Evolutionary conservation across 306 rosid species (phyloP).

Genomic region (Neltuma alba): DNA sequence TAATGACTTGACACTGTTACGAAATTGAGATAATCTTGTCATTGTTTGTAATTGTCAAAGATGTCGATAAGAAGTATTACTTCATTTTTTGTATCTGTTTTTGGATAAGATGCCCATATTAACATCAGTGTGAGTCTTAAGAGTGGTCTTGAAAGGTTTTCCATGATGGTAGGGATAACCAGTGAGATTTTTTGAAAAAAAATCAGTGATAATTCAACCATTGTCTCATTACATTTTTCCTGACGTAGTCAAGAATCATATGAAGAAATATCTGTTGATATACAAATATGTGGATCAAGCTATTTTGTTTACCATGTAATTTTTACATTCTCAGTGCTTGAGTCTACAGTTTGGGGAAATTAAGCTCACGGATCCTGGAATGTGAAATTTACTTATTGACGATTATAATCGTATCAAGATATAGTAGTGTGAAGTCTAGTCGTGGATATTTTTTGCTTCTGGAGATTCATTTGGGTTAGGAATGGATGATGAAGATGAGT

Average conservation of each 20-base stretch:
- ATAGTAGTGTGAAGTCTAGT: not conserved
- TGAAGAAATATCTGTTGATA: not conserved
- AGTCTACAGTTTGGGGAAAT: not conserved
- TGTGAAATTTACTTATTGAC: not conserved
- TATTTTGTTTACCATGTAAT: not conserved
- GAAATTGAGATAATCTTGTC: not conserved
- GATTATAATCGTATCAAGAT: not conserved
- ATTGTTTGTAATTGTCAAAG: not conserved
- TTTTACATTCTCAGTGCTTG: not conserved
- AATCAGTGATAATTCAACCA: not conserved
- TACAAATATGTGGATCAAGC: not conserved
- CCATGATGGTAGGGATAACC: not conserved
- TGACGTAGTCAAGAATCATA: not conserved
- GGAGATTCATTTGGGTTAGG: constrained; percentile 6
- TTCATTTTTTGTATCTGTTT: constrained; percentile 2
- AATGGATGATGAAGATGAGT: not conserved
- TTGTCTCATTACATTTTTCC: not conserved
- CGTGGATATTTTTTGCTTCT: not conserved
- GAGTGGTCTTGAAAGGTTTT: not conserved
- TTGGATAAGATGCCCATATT: not conserved
- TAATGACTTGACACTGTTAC: not conserved
- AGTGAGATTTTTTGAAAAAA: not conserved
- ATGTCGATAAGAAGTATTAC: not conserved
- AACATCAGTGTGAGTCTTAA: not conserved
- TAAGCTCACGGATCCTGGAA: not conserved